Evolutionary conservation across 225 moss, liverwort and hornwort species (phyloP).

Genomic region (Marchantia paleacea): DNA sequence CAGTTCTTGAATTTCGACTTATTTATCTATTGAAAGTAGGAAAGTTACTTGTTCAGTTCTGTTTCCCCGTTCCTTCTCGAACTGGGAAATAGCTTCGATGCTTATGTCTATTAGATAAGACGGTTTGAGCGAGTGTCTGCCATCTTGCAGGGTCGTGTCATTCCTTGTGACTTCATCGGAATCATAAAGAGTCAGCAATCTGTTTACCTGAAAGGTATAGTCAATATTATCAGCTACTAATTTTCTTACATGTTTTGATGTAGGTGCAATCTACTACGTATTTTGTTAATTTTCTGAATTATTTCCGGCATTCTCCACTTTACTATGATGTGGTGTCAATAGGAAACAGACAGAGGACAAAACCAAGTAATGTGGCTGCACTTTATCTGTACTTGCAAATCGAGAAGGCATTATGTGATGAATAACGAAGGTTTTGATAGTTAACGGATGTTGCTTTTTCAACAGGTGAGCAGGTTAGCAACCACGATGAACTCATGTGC

Average conservation of each 20-base stretch:
- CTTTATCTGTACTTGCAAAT: too few relatives aligned
- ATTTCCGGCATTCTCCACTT: too few relatives aligned
- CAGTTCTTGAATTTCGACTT: background rate
- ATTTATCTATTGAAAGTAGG: background rate
- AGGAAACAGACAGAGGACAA: too few relatives aligned
- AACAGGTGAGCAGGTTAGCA: constrained; percentile 87
- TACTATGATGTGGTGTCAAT: too few relatives aligned
- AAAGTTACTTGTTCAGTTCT: background rate
- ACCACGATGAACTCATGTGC: constrained; percentile 99
- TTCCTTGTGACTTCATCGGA: constrained; percentile 99
- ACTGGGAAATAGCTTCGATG: background rate
- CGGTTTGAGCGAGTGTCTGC: background rate
- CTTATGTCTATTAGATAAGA: background rate
- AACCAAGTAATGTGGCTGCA: too few relatives aligned
- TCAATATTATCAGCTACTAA: background rate
- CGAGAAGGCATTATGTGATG: background rate
- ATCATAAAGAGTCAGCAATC: constrained; percentile 96
- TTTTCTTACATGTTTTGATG: background rate
- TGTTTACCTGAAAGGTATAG: constrained; percentile 76
- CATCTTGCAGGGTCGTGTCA: constrained; percentile 71
- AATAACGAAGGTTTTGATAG: background rate
- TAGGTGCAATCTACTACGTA: background rate
- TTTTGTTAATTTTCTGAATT: background rate
- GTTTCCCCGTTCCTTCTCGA: background rate
- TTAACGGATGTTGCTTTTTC: constrained; percentile 3